Conservation (phyloP, 345 rosid species). For the Linum trigynum region DNA sequence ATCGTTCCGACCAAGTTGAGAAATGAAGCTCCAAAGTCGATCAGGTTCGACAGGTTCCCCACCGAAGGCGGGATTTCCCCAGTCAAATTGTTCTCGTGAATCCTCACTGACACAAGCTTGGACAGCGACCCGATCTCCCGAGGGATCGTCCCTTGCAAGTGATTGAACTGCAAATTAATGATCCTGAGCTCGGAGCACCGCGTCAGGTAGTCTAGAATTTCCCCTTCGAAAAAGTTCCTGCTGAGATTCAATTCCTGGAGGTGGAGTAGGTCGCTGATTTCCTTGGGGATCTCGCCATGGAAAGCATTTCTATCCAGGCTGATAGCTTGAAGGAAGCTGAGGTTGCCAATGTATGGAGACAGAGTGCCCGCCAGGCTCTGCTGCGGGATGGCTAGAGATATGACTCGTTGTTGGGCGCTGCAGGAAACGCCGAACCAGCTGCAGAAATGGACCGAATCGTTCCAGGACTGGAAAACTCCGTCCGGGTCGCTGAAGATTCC, state of each 20-base stretch:
- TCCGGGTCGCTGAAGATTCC: not conserved
- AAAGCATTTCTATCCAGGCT: not conserved
- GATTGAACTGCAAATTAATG: not conserved
- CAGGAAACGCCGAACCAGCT: too few relatives aligned
- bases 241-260: not conserved
- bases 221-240: not conserved
- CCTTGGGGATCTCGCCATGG: not conserved
- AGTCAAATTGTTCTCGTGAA: constrained; percentile 2
- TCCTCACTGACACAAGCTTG: not conserved
- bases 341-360: constrained; percentile 14
- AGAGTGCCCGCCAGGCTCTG: constrained; percentile 15
- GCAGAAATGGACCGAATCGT: not conserved
- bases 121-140: constrained; percentile 6
- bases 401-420: not conserved
- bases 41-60: constrained; percentile 11
- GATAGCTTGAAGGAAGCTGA: constrained; percentile 7
- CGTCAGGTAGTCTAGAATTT: constrained; percentile 8
- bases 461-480: not conserved
- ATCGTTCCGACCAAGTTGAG: constrained; percentile 9
- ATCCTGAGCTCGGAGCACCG: constrained; percentile 6
- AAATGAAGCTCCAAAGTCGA: not conserved
- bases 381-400: not conserved
- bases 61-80: constrained; percentile 12
- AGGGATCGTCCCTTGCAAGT: constrained; percentile 9
- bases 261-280: not conserved